These are phyloP conservation scores for Micractinium sp. DNA, from an alignment of 139 green algal species.

Conservation along the genomic window DNA sequence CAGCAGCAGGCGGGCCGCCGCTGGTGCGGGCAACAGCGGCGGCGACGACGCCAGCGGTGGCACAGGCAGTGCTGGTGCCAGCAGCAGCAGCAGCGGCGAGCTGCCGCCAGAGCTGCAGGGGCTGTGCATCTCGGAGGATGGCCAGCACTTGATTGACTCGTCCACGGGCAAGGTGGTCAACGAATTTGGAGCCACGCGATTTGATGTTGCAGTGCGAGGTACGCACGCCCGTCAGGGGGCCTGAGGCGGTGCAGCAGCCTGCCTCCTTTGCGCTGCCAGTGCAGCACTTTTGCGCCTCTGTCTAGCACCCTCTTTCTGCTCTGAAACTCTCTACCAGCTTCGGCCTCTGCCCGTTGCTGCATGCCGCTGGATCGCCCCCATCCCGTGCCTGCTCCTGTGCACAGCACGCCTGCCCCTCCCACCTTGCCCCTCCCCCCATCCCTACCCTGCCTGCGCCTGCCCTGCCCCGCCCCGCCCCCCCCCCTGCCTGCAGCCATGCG, in stretches of 20 bases:
- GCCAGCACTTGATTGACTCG: slow-evolving; percentile 41
- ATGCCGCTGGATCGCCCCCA: no score
- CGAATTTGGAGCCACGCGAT: slow-evolving; percentile 73
- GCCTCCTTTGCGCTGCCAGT: slow-evolving; percentile 71
- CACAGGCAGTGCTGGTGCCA: no score
- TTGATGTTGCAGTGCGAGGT: slow-evolving; percentile 54
- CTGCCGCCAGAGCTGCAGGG: slow-evolving; percentile 32
- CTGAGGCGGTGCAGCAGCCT: background rate
- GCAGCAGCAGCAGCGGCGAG: background rate
- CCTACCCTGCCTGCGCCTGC: background rate
- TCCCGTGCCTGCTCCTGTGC: no score
- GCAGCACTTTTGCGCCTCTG: no score
- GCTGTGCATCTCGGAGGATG: slow-evolving; percentile 47
- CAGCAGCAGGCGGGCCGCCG: background rate
- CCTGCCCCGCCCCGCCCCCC: no score
- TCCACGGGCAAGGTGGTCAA: slow-evolving; percentile 66
- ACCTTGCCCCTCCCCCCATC: background rate
- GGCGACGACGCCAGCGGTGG: background rate
- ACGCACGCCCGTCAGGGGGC: background rate
- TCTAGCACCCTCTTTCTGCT: background rate
- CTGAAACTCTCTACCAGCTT: no score
- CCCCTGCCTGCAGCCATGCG: slow-evolving; percentile 53
- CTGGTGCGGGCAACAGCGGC: background rate
- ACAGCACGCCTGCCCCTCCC: background rate
- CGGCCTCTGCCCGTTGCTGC: no score